phyloP scores from a whole-genome alignment of 352 stramenopile genomes.

The Lagenidium sp. region DNA sequence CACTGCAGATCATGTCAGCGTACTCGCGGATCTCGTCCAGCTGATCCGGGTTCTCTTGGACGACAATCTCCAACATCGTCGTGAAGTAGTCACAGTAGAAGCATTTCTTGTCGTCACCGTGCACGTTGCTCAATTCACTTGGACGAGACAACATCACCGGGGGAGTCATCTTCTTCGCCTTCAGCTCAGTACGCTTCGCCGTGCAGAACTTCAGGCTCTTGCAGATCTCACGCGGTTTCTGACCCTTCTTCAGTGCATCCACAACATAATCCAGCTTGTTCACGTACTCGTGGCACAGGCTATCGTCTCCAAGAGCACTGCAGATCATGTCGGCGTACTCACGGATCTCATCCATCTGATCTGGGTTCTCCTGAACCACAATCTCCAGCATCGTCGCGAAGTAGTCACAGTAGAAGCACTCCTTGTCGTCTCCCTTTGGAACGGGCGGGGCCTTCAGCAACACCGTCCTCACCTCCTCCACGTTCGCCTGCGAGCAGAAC shows the following conservation, averaged over 20 bases:
- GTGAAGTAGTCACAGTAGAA: constrained; percentile 71
- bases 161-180: not conserved
- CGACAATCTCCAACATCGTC: constrained; percentile 34
- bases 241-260: constrained; percentile 48
- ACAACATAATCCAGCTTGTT: constrained; percentile 59
- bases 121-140: not conserved
- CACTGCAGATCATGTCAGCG: constrained; percentile 50
- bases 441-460: not conserved
- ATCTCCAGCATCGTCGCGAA: constrained; percentile 49
- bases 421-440: constrained; percentile 18
- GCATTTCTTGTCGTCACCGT: constrained; percentile 21
- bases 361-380: constrained; percentile 40
- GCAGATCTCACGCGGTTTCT: constrained; percentile 61
- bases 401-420: constrained; percentile 60
- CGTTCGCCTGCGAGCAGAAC: constrained; percentile 22
- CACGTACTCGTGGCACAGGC: constrained; percentile 57
- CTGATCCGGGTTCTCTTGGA: constrained; percentile 42
- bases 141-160: not conserved
- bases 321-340: constrained; percentile 70
- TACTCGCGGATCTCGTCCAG: constrained; percentile 53
- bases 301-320: constrained; percentile 49
- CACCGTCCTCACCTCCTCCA: not conserved
- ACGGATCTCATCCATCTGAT: constrained; percentile 45
- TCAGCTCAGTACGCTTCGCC: not conserved
- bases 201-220: constrained; percentile 46